Evolutionary conservation across 2,329 filamentous ascomycete genomes (phyloP).

Genomic region (Exophiala calicioides): DNA sequence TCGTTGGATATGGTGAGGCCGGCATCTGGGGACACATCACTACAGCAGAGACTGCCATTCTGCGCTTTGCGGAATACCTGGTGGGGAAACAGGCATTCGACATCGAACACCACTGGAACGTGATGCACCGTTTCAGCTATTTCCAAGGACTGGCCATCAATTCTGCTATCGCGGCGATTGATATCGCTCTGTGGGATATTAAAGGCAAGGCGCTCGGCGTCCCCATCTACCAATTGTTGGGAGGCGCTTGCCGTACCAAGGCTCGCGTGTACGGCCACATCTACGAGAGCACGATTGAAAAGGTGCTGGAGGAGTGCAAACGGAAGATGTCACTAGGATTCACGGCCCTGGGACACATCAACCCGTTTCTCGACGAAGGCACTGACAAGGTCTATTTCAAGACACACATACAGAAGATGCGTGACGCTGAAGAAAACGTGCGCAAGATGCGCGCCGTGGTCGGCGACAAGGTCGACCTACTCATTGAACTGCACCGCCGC

Average conservation of each 20-base stretch:
- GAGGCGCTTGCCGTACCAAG: slow-evolving; percentile 67
- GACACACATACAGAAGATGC: slow-evolving; percentile 65
- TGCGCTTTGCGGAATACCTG: slow-evolving; percentile 14
- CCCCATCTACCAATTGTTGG: slow-evolving; percentile 71
- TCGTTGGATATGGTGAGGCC: slow-evolving; percentile 13
- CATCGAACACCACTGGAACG: slow-evolving; percentile 75
- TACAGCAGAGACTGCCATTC: slow-evolving; percentile 11
- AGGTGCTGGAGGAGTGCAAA: slow-evolving; percentile 47
- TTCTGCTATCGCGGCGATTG: slow-evolving; percentile 73
- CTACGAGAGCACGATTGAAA: slow-evolving; percentile 69
- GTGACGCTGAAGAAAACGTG: slow-evolving; percentile 72
- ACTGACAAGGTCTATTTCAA: slow-evolving; percentile 53
- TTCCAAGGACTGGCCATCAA: slow-evolving; percentile 76
- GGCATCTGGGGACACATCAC: slow-evolving; percentile 18
- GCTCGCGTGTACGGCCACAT: slow-evolving; percentile 75
- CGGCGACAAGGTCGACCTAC: slow-evolving; percentile 71
- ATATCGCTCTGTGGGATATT: slow-evolving; percentile 77
- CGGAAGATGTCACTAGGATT: slow-evolving; percentile 15
- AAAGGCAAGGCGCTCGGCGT: slow-evolving; percentile 64
- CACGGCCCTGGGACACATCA: slow-evolving; percentile 19
- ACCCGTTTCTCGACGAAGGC: slow-evolving; percentile 39
- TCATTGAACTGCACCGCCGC: slow-evolving; percentile 61
- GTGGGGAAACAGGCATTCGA: slow-evolving; percentile 41
- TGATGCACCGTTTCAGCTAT: slow-evolving; percentile 70
- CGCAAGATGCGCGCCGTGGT: slow-evolving; percentile 79